These are phyloP conservation scores for Aspergillus ochraceus DNA, from an alignment of 2,329 filamentous ascomycete genomes.

Conservation along the genomic window DNA sequence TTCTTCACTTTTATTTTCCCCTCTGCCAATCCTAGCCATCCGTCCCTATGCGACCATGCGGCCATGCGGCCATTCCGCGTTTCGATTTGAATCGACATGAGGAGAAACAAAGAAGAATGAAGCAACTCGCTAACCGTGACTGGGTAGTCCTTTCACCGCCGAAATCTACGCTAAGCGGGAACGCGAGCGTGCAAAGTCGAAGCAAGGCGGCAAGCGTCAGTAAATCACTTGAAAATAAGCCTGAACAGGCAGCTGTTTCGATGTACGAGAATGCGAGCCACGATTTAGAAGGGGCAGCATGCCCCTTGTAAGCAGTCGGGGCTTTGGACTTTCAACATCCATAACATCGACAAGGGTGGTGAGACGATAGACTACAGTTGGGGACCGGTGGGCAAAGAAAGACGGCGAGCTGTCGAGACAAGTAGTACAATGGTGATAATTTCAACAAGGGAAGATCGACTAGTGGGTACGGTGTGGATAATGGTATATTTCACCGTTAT, in stretches of 20 bases:
- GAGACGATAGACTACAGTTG: slow-evolving; percentile 2
- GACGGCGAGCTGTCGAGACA: not conserved
- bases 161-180: slow-evolving; percentile 82
- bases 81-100: not conserved
- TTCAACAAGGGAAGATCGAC: slow-evolving; percentile 2
- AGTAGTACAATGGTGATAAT: not conserved
- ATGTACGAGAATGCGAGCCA: not conserved
- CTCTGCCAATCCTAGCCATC: not conserved
- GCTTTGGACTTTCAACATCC: slow-evolving; percentile 33
- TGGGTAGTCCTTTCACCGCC: slow-evolving; percentile 73
- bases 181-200: slow-evolving; percentile 40
- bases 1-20: slow-evolving; percentile 15
- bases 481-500: not conserved
- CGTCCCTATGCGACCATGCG: not conserved
- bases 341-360: slow-evolving; percentile 18
- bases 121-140: slow-evolving; percentile 8
- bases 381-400: not conserved
- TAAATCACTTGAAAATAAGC: slow-evolving; percentile 21
- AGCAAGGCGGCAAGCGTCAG: slow-evolving; percentile 38
- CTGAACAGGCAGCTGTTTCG: not conserved
- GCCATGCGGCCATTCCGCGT: not conserved
- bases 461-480: not conserved
- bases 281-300: not conserved
- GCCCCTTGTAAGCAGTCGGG: not conserved
- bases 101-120: not conserved